Conservation (phyloP, 106 monocot species). For the Allium cepa region DNA sequence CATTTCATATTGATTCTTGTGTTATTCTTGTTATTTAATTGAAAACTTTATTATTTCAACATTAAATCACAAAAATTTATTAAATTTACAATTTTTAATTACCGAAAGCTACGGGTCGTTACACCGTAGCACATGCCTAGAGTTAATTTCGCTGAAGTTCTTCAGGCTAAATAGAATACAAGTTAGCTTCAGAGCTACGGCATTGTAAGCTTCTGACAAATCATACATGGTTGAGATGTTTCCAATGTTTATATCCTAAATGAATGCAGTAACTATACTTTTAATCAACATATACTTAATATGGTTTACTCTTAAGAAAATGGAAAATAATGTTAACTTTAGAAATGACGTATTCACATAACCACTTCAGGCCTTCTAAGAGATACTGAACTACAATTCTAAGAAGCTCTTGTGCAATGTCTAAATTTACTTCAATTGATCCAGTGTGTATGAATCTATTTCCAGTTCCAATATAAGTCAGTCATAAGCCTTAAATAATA, state of each 20-base stretch:
- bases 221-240: constrained; percentile 92
- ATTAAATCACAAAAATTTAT: too few species aligned
- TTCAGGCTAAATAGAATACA: constrained; percentile 80
- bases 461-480: background rate
- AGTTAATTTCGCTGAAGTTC: constrained; percentile 65
- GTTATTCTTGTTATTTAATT: too few species aligned
- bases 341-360: constrained; percentile 89
- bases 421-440: constrained; percentile 57
- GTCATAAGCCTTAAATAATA: background rate
- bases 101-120: too few species aligned
- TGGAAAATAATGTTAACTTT: constrained; percentile 30
- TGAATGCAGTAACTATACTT: too few species aligned
- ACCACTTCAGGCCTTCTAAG: constrained; percentile 87
- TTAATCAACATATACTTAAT: too few species aligned
- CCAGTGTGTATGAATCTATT: constrained; percentile 93
- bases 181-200: constrained; percentile 73
- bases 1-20: too few species aligned
- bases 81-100: too few species aligned
- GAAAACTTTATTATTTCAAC: too few species aligned
- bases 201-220: constrained; percentile 83
- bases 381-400: constrained; percentile 97
- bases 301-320: background rate
- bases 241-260: constrained; percentile 66
- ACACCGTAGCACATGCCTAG: too few species aligned
- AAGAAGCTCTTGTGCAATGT: constrained; percentile 89